A percentile compares a stretch with the other conserved stretches of the same genome.
phyloP scores from a whole-genome alignment of 768 basidiomycete species.

The Phlebiopsis flavidoalba region DNA sequence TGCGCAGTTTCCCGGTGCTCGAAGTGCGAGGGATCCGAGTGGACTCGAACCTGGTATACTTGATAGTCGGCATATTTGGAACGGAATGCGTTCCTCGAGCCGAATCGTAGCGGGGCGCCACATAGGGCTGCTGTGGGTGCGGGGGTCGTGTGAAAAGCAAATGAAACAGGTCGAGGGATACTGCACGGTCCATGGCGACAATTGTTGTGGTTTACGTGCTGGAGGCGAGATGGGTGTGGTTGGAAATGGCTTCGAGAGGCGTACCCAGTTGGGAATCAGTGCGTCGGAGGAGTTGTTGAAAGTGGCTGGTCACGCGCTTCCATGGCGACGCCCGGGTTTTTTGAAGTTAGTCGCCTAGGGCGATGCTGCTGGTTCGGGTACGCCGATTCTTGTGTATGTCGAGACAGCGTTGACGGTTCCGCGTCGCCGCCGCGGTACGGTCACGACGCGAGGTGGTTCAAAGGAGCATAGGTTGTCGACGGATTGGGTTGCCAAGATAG shows the following conservation, averaged over 20 bases:
- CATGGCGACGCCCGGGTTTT: constrained; percentile 1
- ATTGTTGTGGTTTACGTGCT: neutral
- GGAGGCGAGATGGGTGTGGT: neutral
- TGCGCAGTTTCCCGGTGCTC: neutral
- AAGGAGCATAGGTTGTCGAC: constrained; percentile 1
- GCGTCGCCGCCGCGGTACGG: neutral
- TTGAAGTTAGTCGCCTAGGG: constrained; percentile 2
- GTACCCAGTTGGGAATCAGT: neutral
- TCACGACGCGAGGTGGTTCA: neutral
- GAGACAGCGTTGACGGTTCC: neutral
- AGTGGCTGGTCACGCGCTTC: constrained; percentile 1
- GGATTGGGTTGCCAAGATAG: neutral
- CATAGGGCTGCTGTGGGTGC: neutral
- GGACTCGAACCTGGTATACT: constrained; percentile 12
- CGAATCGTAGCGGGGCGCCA: constrained; percentile 6
- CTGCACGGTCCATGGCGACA: neutral
- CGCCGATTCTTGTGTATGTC: neutral
- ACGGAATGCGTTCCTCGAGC: constrained; percentile 7
- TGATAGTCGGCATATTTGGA: constrained; percentile 1
- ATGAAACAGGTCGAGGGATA: neutral
- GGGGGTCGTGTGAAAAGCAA: neutral
- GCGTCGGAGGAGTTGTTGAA: neutral
- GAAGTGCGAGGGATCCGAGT: constrained; percentile 11
- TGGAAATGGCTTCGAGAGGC: neutral
- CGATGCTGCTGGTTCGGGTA: constrained; percentile 3